Evolutionary conservation across 208 protist species (phyloP).

Genomic region (Acanthamoeba royreba): DNA sequence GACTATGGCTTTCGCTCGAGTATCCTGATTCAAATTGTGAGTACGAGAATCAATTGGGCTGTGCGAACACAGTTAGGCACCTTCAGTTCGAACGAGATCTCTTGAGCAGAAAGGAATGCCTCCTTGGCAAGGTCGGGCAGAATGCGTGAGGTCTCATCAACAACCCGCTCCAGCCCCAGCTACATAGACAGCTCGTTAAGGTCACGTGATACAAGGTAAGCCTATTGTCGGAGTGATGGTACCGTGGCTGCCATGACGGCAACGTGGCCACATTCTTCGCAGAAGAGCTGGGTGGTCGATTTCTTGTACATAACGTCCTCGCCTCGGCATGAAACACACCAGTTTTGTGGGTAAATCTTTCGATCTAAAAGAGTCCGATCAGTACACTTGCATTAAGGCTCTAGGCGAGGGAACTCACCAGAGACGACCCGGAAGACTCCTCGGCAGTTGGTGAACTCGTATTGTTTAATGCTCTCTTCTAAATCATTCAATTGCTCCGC

Average conservation of each 20-base stretch:
- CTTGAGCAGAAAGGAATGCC: conserved; percentile 24
- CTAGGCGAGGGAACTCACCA: background rate
- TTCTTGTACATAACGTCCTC: conserved; percentile 1
- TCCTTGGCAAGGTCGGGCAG: conserved; percentile 36
- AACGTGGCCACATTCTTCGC: background rate
- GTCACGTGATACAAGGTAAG: too few species aligned
- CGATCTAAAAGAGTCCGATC: background rate
- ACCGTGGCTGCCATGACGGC: background rate
- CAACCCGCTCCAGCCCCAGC: background rate
- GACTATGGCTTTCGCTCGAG: background rate
- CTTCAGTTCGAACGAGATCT: background rate
- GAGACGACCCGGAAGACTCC: background rate
- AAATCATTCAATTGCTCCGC: conserved; percentile 7
- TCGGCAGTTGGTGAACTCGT: background rate
- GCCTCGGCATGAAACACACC: background rate
- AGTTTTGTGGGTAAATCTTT: conserved; percentile 18
- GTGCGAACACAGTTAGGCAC: too few species aligned
- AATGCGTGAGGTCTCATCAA: conserved; percentile 10
- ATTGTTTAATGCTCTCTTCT: background rate
- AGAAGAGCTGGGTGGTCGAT: background rate
- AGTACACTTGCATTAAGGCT: too few species aligned
- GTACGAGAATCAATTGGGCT: too few species aligned
- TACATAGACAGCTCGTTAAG: background rate
- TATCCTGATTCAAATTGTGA: background rate
- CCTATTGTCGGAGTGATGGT: too few species aligned